Base-by-base conservation (phyloP, 768 basidiomycete species). In the Auricularia heimuer region DNA sequence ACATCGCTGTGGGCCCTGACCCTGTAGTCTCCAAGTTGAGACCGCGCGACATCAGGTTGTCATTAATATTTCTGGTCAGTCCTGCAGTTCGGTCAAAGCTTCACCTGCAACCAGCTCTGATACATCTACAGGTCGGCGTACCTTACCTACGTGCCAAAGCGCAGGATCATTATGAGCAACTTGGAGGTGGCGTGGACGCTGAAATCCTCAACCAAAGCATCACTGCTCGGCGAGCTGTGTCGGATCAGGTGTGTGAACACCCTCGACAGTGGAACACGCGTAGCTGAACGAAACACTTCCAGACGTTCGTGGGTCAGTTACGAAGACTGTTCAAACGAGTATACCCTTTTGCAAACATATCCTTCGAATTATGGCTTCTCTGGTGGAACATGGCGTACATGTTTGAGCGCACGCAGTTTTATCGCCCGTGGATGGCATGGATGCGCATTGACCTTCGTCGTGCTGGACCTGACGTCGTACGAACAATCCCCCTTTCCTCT, bases 341-440 rank as follows among this genome's bases (percentile, higher is more conserved):
- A 1, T 98, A 97, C 72, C 97, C 97, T 0, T 94, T 87, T 82
- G 70, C 86, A 16, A 96, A 92, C 73, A 80, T 83, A 3, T 72
- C 78, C 3, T 88, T 89, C 68, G 95, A 98, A 75, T 65, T 86
- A n/a, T 90, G 90, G 84, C 77, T 95, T 64, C 80, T 98, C 6
- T 75, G 81, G 3, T 93, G 85, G 79, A 98, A 97, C 73, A 75
- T 98, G 60, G 85, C 87, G 14, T 98, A 97, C 76, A 80, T 98
- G 14, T 98, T 97, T 71, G 92, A 94, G 67, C 82, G 81, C 74
- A 92, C 89, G 18, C 82, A 87, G 4, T 89, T 86, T 71, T 94
- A 96, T 75, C 84, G 95, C 69, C 94, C 96, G 12, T 98, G 95
- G 95, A 77, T 97, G 62, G 79, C 83, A 29, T 90, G 89, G 88